phyloP scores from a whole-genome alignment of 2,329 filamentous ascomycete species.

The Monilinia vaccinii-corymbosi region DNA sequence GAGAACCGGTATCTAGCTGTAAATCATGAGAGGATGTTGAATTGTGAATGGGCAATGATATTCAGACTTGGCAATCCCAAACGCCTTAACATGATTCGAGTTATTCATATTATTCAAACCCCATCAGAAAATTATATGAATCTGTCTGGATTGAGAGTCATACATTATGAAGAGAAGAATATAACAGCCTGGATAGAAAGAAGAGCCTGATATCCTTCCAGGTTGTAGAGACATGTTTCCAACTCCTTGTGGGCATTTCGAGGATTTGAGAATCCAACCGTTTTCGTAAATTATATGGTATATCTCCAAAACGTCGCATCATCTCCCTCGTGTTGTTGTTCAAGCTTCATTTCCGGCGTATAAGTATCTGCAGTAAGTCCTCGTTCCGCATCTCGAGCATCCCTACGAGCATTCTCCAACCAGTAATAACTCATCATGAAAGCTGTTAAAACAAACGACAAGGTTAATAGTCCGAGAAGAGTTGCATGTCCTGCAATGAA shows the following conservation, averaged over 20 bases:
- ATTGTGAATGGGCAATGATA: too few relatives aligned
- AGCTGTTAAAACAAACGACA: constrained; percentile 41
- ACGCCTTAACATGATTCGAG: neutral
- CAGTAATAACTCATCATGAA: constrained; percentile 50
- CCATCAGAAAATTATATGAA: neutral
- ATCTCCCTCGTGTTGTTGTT: constrained; percentile 47
- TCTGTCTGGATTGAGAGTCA: neutral
- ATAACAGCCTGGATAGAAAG: neutral
- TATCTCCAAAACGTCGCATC: constrained; percentile 47
- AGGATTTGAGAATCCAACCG: neutral
- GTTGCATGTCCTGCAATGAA: constrained; percentile 39
- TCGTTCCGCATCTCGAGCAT: constrained; percentile 30
- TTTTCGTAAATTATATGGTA: constrained; percentile 33
- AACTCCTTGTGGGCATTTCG: neutral
- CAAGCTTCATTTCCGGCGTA: constrained; percentile 42
- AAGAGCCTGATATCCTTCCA: neutral
- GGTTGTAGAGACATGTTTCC: neutral
- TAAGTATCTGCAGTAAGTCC: constrained; percentile 41
- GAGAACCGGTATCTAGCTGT: too few relatives aligned
- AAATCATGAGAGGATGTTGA: neutral
- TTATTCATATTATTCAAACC: neutral
- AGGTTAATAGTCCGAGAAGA: constrained; percentile 35
- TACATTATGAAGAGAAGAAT: neutral
- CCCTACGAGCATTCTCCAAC: constrained; percentile 46
- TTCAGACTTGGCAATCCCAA: neutral